Conservation (phyloP, 352 stramenopile genomes). For the Phytophthora cryptogea region DNA sequence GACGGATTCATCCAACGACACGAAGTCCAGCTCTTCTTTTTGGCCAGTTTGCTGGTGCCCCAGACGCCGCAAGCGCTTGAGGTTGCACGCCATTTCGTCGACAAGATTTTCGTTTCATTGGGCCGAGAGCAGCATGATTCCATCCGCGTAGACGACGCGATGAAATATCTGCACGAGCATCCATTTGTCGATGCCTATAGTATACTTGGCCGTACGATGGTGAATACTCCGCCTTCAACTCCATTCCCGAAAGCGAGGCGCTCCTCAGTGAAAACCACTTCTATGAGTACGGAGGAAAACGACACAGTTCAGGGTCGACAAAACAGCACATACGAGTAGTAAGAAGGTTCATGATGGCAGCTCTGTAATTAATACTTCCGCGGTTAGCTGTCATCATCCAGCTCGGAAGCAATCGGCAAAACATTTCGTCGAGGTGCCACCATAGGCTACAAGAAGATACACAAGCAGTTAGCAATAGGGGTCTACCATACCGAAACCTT, state of each 20-base stretch:
- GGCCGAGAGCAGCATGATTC: constrained; percentile 41
- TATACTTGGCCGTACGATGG: constrained; percentile 73
- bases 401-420: constrained; percentile 15
- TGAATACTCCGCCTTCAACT: constrained; percentile 33
- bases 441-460: constrained; percentile 21
- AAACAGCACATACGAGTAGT: constrained; percentile 9
- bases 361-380: constrained; percentile 1
- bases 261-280: not conserved
- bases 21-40: constrained; percentile 66
- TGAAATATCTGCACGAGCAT: constrained; percentile 53
- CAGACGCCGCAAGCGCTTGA: constrained; percentile 51
- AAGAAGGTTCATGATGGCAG: constrained; percentile 1
- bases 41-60: constrained; percentile 55
- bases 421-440: constrained; percentile 32
- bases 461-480: not conserved
- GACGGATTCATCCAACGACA: constrained; percentile 62
- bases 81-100: constrained; percentile 59
- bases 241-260: constrained; percentile 6
- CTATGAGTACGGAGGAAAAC: not conserved
- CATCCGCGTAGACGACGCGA: constrained; percentile 52
- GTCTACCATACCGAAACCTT: not conserved
- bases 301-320: not conserved
- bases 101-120: constrained; percentile 64
- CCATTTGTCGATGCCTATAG: constrained; percentile 59
- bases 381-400: constrained; percentile 14